These are phyloP conservation scores for Hypoxylon intermedium DNA, from an alignment of 495 filamentous ascomycete genomes.

Conservation along the genomic window DNA sequence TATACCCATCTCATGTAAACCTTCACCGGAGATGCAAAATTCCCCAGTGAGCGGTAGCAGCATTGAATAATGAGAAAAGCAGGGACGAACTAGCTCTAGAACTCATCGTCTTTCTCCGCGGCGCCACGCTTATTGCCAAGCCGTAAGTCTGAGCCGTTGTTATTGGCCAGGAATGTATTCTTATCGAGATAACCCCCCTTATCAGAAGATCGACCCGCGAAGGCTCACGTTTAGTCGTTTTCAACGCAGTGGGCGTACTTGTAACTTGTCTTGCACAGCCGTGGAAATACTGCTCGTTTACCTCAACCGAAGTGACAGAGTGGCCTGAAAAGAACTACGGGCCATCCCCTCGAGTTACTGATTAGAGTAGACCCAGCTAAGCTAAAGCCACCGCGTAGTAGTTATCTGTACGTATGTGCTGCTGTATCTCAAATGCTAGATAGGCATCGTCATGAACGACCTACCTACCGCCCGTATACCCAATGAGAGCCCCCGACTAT, in stretches of 20 bases:
- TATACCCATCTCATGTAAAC: neutral
- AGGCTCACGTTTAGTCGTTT: no score
- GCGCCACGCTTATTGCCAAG: neutral
- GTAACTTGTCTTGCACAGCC: no score
- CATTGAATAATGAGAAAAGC: slow-evolving; percentile 6
- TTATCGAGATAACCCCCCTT: slow-evolving; percentile 18
- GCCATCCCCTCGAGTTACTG: neutral
- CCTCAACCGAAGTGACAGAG: neutral
- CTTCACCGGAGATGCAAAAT: slow-evolving; percentile 26
- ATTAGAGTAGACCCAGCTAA: no score
- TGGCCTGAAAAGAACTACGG: neutral
- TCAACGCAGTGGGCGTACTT: no score
- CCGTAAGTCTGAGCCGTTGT: neutral
- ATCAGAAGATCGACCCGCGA: slow-evolving; percentile 7
- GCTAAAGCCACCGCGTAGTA: neutral
- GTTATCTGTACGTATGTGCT: no score
- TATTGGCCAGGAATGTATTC: slow-evolving; percentile 20
- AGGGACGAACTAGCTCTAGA: slow-evolving; percentile 5
- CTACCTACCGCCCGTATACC: no score
- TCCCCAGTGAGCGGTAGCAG: slow-evolving; percentile 2
- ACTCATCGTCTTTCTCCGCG: slow-evolving; percentile 27
- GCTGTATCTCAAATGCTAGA: no score
- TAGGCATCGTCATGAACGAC: neutral
- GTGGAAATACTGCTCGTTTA: no score
- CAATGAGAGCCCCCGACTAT: slow-evolving; percentile 17